phyloP scores from a whole-genome alignment of 371 early-diverging fungal genomes.

The Rhizopus sp. region DNA sequence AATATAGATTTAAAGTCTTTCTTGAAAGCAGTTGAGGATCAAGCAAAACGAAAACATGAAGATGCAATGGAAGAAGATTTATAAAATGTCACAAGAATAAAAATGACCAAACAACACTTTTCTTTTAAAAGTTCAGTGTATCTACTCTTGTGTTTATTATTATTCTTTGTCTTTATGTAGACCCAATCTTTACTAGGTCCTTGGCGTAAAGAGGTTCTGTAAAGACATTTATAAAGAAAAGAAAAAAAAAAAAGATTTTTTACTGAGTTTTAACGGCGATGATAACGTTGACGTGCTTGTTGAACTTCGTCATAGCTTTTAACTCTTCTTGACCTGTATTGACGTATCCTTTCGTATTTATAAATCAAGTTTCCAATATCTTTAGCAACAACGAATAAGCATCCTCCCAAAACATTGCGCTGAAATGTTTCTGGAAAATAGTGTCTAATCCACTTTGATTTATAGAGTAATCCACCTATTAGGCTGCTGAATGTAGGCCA shows the following conservation, averaged over 20 bases:
- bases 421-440: conserved; percentile 61
- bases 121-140: conserved; percentile 18
- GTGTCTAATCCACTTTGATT: conserved; percentile 45
- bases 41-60: conserved; percentile 51
- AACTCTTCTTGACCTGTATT: conserved; percentile 42
- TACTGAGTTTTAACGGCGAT: neutral
- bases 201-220: conserved; percentile 23
- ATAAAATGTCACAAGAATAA: conserved; percentile 9
- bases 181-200: conserved; percentile 14
- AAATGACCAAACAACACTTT: conserved; percentile 13
- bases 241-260: neutral
- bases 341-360: conserved; percentile 40
- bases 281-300: neutral
- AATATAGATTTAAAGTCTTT: conserved; percentile 69
- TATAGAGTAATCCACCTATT: conserved; percentile 39
- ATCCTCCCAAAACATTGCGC: conserved; percentile 61
- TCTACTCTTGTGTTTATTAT: conserved; percentile 16
- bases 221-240: conserved; percentile 12
- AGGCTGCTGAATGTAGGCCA: conserved; percentile 50
- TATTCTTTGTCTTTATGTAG: conserved; percentile 28
- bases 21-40: conserved; percentile 62
- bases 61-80: conserved; percentile 47
- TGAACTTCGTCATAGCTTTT: conserved; percentile 28
- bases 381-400: conserved; percentile 61
- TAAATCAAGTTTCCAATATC: conserved; percentile 46